Conservation (phyloP, 768 basidiomycete genomes). For the Tylopilus sp. region DNA sequence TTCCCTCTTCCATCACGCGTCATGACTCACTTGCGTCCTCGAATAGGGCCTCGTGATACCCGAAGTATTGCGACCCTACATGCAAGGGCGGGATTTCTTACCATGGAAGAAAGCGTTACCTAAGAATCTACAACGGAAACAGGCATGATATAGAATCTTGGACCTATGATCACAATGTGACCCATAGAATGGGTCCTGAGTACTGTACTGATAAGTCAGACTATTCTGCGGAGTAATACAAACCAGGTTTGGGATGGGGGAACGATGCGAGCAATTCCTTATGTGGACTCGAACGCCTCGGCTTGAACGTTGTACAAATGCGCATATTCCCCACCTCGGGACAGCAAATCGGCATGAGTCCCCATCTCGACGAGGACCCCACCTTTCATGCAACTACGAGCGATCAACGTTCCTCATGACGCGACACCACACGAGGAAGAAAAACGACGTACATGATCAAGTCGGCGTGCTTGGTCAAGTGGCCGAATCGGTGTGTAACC, state of each 20-base stretch:
- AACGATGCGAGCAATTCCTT: too few species aligned
- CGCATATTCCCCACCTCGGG: conserved; percentile 31
- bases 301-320: conserved; percentile 33
- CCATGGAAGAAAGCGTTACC: conserved; percentile 82
- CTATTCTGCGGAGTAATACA: too few species aligned
- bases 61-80: conserved; percentile 86
- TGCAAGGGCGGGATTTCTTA: conserved; percentile 91
- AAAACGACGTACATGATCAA: conserved; percentile 36
- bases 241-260: too few species aligned
- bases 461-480: conserved; percentile 29
- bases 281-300: conserved; percentile 21
- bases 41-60: conserved; percentile 85
- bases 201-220: too few species aligned
- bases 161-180: too few species aligned
- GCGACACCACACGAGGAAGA: neutral
- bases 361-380: conserved; percentile 32
- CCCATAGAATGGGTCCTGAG: too few species aligned
- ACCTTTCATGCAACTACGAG: conserved; percentile 31
- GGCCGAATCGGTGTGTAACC: conserved; percentile 26
- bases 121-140: conserved; percentile 75
- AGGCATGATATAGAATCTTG: conserved; percentile 30
- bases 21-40: neutral
- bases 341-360: conserved; percentile 31
- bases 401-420: neutral
- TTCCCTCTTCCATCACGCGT: neutral